Percentiles rank a stretch among this genome's conserved stretches.
Conservation (phyloP, 2,329 filamentous ascomycete genomes). For the Paecilomyces sp. region DNA sequence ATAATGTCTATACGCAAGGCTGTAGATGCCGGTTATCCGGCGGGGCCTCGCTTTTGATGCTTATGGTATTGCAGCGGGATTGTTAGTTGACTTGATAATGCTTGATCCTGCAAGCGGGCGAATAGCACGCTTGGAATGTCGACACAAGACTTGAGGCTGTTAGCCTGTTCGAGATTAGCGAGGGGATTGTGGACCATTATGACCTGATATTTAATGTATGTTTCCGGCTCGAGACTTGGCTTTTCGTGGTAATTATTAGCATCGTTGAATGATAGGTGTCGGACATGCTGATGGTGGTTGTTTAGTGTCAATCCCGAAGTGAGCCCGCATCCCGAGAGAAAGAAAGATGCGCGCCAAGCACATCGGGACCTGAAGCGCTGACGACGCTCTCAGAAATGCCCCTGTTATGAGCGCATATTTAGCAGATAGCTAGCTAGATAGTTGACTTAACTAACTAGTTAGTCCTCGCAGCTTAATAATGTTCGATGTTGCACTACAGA, state of each 20-base stretch:
- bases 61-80: neutral
- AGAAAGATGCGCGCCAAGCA: neutral
- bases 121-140: neutral
- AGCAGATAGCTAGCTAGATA: neutral
- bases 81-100: neutral
- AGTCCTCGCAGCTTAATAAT: neutral
- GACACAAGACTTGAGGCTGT: neutral
- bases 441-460: no score
- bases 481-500: neutral
- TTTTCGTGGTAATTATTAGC: neutral
- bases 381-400: neutral
- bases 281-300: neutral
- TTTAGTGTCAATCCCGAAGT: neutral
- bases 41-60: neutral
- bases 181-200: neutral
- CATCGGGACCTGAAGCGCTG: neutral
- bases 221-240: neutral
- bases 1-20: neutral
- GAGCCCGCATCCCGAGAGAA: neutral
- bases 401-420: neutral
- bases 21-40: neutral
- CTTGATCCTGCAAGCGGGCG: neutral
- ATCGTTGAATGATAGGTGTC: neutral
- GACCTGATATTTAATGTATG: neutral
- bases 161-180: neutral